Evolutionary conservation across 495 filamentous ascomycete species (phyloP).

Genomic region (Podospora tetraspora): DNA sequence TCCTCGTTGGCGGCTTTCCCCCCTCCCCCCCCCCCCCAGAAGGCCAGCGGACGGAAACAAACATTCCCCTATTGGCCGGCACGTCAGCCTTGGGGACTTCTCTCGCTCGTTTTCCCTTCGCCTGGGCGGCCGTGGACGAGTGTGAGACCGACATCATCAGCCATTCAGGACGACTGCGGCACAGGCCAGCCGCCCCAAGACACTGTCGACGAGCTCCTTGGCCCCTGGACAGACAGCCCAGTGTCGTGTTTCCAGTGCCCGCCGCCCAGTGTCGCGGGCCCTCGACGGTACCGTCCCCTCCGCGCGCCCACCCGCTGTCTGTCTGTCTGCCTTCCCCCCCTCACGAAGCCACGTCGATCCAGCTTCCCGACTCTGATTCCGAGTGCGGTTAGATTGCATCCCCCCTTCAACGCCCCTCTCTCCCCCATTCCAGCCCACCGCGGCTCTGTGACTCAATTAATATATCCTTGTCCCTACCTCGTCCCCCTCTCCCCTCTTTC

Average conservation of each 20-base stretch:
- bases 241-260: conserved; percentile 6
- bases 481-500: conserved; percentile 10
- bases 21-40: neutral
- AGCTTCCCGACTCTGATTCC: conserved; percentile 13
- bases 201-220: conserved; percentile 4
- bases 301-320: neutral
- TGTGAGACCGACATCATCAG: conserved; percentile 3
- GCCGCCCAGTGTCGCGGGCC: conserved; percentile 13
- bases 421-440: neutral
- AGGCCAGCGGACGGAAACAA: conserved; percentile 12
- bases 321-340: neutral
- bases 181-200: conserved; percentile 15
- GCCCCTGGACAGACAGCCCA: neutral
- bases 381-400: conserved; percentile 12
- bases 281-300: conserved; percentile 3
- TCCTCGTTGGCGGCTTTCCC: neutral
- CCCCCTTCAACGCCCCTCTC: neutral
- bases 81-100: neutral
- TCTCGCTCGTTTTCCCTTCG: neutral
- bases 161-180: conserved; percentile 6
- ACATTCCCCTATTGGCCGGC: conserved; percentile 10
- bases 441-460: conserved; percentile 8
- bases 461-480: conserved; percentile 19
- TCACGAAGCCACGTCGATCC: conserved; percentile 19
- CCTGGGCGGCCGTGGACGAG: neutral